Percentiles rank a stretch among this genome's conserved stretches.
These are phyloP conservation scores for Penicillium sp. DNA, from an alignment of 2,329 filamentous ascomycete species.

Conservation along the genomic window DNA sequence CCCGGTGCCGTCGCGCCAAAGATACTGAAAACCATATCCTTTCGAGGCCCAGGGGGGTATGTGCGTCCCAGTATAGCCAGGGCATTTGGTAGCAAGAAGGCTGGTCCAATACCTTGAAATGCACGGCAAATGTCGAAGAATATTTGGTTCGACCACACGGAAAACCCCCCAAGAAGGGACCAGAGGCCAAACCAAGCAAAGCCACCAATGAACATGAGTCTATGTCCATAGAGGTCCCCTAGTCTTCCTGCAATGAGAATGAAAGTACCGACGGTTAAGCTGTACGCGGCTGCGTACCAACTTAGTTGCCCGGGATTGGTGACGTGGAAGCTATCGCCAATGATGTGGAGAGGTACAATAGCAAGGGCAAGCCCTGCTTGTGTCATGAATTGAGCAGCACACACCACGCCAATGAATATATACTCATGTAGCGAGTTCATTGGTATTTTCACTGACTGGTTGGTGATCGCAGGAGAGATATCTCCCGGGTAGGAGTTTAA, in stretches of 20 bases:
- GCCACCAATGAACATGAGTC: constrained; percentile 36
- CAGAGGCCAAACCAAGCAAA: constrained; percentile 39
- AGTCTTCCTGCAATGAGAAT: constrained; percentile 37
- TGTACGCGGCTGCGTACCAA: constrained; percentile 51
- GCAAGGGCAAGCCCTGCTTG: constrained; percentile 40
- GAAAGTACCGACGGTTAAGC: constrained; percentile 42
- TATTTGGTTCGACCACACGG: constrained; percentile 38
- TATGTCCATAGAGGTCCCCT: constrained; percentile 40
- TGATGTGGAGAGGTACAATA: constrained; percentile 44
- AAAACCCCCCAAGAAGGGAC: constrained; percentile 39
- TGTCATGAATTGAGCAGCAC: constrained; percentile 40
- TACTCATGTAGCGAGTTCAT: not conserved
- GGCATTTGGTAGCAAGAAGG: constrained; percentile 63
- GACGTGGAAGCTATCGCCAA: constrained; percentile 48
- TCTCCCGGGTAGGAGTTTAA: not conserved
- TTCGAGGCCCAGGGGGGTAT: constrained; percentile 56
- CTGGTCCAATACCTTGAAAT: constrained; percentile 58
- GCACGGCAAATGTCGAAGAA: constrained; percentile 55
- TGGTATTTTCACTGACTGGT: not conserved
- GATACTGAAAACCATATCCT: constrained; percentile 58
- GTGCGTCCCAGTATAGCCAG: constrained; percentile 60
- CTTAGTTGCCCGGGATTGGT: constrained; percentile 50
- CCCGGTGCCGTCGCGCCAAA: constrained; percentile 51
- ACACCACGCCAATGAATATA: constrained; percentile 31
- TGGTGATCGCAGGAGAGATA: not conserved